Base-by-base conservation (phyloP, 768 basidiomycete species). In the Boletus vermiculosoides region DNA sequence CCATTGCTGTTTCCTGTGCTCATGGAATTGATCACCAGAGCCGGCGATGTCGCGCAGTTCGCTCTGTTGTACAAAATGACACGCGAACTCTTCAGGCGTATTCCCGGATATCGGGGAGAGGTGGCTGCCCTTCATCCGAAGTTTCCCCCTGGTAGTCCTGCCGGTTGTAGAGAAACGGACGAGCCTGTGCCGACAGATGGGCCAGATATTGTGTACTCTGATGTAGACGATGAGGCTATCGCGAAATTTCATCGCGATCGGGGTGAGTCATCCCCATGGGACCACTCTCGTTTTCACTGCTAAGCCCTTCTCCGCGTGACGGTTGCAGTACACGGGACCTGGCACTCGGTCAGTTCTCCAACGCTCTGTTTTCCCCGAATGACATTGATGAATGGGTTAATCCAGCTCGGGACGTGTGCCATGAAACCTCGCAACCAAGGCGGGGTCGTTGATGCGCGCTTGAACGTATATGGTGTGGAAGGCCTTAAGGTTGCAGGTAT, bases 401-500 rank as follows among this genome's bases (percentile, higher is more conserved):
- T 23, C 4, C 23, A 86, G 84, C 73, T 84, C 4, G 86, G 86
- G 39, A 88, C 86, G 0, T 87, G 85, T 54, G 79, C 85, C 0
- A 88, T 88, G 87, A 86, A 86, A 66, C 77, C 83, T 0, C 78
- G 80, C 1, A 75, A 81, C 12, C 51, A 78, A 31, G 79, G 78
- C 2, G 88, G 87, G 5, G 87, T 90, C 7, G 84, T 89, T 4
- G 85, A 89, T 61, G 54, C 77, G 5, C 72, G 72, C 30, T 66
- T 88, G 46, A 85, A 83, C 55, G 86, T 88, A 8, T 86, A 88
- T 59, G 84, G 85, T 0, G 77, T 84, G 1, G 54, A 75, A 55
- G 76, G 78, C 23, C 72, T 89, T 46, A 86, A 88, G 63, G 77
- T 89, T 12, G 84, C 83, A 47, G 85, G 82, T 82, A 54, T 4